Conservation (phyloP, 2,329 filamentous ascomycete genomes). For the Dothistroma septosporum region DNA sequence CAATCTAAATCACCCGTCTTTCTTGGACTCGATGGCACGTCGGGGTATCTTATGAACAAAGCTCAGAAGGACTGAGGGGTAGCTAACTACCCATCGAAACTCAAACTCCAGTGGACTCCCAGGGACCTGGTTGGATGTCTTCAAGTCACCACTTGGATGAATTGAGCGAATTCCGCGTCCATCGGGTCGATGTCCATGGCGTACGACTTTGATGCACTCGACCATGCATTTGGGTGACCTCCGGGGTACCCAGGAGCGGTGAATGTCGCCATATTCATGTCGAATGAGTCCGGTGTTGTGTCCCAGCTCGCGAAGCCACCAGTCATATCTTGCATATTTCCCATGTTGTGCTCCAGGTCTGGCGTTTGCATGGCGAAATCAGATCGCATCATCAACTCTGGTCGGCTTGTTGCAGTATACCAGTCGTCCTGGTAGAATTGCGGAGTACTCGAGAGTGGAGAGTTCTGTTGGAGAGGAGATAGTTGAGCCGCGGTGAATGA, state of each 20-base stretch:
- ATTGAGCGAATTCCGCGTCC: constrained; percentile 32
- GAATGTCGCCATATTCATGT: constrained; percentile 6
- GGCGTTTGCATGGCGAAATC: constrained; percentile 22
- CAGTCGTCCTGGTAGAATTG: constrained; percentile 33
- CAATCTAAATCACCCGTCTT: background rate
- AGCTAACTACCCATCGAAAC: background rate
- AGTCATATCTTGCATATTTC: constrained; percentile 6
- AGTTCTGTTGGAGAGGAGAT: constrained; percentile 25
- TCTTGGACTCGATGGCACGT: background rate
- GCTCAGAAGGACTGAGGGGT: background rate
- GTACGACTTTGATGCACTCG: background rate
- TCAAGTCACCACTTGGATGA: constrained; percentile 26
- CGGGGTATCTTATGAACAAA: constrained; percentile 7
- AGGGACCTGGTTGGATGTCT: background rate
- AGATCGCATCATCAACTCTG: constrained; percentile 22
- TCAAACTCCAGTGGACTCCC: background rate
- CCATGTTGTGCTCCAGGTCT: constrained; percentile 10
- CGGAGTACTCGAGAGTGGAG: constrained; percentile 26
- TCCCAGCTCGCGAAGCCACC: constrained; percentile 13
- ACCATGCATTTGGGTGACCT: background rate
- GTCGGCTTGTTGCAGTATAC: constrained; percentile 18
- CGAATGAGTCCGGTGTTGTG: constrained; percentile 9
- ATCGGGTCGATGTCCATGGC: constrained; percentile 30
- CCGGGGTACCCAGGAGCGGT: constrained; percentile 1
- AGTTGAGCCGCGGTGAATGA: constrained; percentile 18